Base-by-base conservation (phyloP, 2,329 filamentous ascomycete species). In the Fusarium camptoceras region DNA sequence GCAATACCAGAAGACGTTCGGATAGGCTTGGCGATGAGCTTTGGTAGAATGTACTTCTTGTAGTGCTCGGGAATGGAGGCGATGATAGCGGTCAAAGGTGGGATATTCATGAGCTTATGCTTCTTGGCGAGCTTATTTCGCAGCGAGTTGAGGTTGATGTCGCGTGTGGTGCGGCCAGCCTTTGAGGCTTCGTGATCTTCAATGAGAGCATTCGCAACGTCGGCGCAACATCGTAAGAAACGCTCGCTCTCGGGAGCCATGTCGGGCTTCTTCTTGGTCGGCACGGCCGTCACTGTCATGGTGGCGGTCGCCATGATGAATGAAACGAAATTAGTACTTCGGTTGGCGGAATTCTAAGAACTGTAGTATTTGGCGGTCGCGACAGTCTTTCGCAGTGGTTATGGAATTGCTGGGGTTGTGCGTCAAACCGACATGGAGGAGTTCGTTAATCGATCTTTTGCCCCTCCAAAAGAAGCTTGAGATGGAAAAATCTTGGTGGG, bases 61-160 rank as follows among this genome's bases (percentile, higher is more conserved):
- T 98, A 98, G 80, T 98, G 94, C 79, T 99, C 96, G n/a, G 97
- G 97, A 37, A 99, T 95, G 12, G 96, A 96, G 57, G 96, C 94
- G 77, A 99, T 98, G 77, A 99, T 99, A 64, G 96, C 95, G 11
- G 95, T 98, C 70, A 99, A 84, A 27, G 97, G 94, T 31, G 96
- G 96, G 73, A 97, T 93, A 66, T 89, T 94, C 79, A 89, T 91
- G 66, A 99, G 85, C 78, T 90, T 92, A 83, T 98, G 94, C 83
- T 98, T 98, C 83, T 96, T 97, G 47, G 96, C 89, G 67, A 97
- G 89, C 78, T 94, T 94, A 57, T 93, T 90, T 47, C 96, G 91
- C 72, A 99, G 82, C 62, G 89, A 87, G 81, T 99, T 99, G 75
- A 99, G 87, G 78, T 99, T 99, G 81, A 98, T 88, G 80, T 99